phyloP scores from a whole-genome alignment of 441 rosid species.

The Mallotus repandus region DNA sequence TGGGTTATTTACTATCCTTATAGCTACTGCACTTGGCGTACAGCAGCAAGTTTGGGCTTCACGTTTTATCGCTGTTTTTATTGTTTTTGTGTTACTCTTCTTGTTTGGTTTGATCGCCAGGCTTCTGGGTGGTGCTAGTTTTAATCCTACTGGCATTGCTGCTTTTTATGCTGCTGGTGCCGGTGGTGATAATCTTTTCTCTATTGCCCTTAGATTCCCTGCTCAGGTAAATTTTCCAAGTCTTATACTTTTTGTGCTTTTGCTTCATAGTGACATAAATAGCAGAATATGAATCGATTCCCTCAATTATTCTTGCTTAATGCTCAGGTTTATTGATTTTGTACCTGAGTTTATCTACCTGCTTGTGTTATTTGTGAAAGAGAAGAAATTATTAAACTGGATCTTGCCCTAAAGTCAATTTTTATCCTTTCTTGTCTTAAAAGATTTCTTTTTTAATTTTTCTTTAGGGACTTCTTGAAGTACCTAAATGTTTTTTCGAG shows the following conservation, averaged over 20 bases:
- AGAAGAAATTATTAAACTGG: no score
- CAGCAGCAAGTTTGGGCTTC: conserved; percentile 48
- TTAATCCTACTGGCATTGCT: conserved; percentile 73
- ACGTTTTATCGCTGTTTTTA: conserved; percentile 43
- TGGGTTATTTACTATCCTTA: conserved; percentile 57
- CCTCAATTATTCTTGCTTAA: not conserved
- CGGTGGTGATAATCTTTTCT: conserved; percentile 66
- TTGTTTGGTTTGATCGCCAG: conserved; percentile 51
- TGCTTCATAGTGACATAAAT: not conserved
- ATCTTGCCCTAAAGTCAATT: no score
- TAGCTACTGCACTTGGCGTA: conserved; percentile 48
- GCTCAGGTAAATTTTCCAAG: conserved; percentile 56
- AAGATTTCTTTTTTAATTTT: not conserved
- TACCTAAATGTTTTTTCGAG: no score
- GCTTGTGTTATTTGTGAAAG: not conserved
- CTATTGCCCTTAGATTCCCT: conserved; percentile 83
- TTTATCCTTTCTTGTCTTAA: not conserved
- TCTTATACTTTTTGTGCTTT: not conserved
- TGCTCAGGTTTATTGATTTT: not conserved
- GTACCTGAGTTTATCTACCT: not conserved
- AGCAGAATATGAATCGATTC: not conserved
- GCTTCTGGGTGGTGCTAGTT: conserved; percentile 79
- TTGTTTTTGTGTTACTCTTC: conserved; percentile 60
- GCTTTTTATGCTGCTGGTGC: conserved; percentile 80
- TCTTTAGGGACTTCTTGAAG: no score